Base-by-base conservation (phyloP, 768 basidiomycete genomes). In the Filobasidium floriforme region DNA sequence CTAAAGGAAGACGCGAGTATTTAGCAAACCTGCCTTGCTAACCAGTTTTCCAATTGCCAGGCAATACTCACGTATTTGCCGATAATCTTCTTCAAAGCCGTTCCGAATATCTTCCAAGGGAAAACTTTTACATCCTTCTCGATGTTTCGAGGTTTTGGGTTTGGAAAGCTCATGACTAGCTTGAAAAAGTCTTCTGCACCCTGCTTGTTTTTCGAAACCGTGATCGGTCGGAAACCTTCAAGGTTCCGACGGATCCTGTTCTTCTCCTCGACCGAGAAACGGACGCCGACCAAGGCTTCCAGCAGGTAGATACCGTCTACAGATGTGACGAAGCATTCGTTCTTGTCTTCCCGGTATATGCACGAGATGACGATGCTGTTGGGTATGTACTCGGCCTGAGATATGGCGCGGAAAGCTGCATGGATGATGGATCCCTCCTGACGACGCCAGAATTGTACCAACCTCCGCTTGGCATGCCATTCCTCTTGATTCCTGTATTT, bases 291-390 rank as follows among this genome's bases (percentile, higher is more conserved):
- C 59, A 88, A 80, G 69, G 86, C 86, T 80, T 97, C 91, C 62
- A 98, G 85, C 37, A 98, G 84, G 76, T 88, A 90, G 73, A 98
- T 92, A 78, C 94, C 87, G 77, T 98, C 94, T 71, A 97, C 94
- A 0, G 91, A 93, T 46, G 94, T 98, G 71, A 93, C 87, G 77
- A 86, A 94, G 80, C 86, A 94, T 2, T 85, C 80, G 71, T 88
- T 86, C 73, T 79, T 79, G 65, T 89, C 88, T 65, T 88, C 84
- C 62, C 89, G 86, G 78, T 88, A 90, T 74, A 98, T 97, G 82
- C 94, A 98, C 0, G 92, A 96, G 71, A 98, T 87, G 76, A 94
- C 90, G 73, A 86, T 87, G 75, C 88, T 87, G 32, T 85, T 82
- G 43, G 87, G 84, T 64, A 82, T 79, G 75, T 89, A 93, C 29